Percentiles rank a stretch among this genome's conserved stretches.
Conservation (phyloP, 768 basidiomycete species). For the Sporobolomyces pararoseus region DNA sequence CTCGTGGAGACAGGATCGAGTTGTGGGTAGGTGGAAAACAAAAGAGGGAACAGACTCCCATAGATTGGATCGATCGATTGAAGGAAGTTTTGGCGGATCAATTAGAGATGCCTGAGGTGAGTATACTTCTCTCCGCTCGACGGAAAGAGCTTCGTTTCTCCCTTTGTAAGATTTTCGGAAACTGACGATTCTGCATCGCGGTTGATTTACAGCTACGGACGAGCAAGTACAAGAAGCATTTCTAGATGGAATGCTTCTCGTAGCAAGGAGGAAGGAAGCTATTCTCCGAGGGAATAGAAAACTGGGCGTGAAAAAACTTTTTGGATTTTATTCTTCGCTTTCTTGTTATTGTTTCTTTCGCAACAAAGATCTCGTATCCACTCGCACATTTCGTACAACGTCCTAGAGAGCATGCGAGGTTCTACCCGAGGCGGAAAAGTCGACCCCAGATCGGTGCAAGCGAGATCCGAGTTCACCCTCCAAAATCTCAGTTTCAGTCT, state of each 20-base stretch:
- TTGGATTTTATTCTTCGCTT: no score
- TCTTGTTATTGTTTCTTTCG: no score
- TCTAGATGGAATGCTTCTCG: constrained; percentile 12
- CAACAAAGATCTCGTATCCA: no score
- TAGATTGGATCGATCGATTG: constrained; percentile 36
- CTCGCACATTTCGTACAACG: no score
- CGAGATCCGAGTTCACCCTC: no score
- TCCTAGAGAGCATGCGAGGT: no score
- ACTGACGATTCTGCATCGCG: neutral
- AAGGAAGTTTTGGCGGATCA: constrained; percentile 29
- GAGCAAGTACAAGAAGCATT: constrained; percentile 38
- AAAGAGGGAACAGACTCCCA: constrained; percentile 28
- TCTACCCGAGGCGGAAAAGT: no score
- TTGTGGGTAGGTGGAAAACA: constrained; percentile 37
- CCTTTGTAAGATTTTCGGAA: no score
- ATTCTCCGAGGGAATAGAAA: constrained; percentile 2
- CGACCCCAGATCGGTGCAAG: no score
- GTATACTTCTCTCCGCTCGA: neutral
- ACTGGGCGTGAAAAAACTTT: neutral
- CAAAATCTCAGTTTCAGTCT: no score
- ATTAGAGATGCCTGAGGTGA: constrained; percentile 35
- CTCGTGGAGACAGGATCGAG: constrained; percentile 39
- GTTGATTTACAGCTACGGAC: constrained; percentile 5
- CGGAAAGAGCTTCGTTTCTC: neutral
- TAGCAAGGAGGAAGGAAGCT: neutral